phyloP scores from a whole-genome alignment of 2,329 filamentous ascomycete genomes.

The Pseudonectria foliicola region DNA sequence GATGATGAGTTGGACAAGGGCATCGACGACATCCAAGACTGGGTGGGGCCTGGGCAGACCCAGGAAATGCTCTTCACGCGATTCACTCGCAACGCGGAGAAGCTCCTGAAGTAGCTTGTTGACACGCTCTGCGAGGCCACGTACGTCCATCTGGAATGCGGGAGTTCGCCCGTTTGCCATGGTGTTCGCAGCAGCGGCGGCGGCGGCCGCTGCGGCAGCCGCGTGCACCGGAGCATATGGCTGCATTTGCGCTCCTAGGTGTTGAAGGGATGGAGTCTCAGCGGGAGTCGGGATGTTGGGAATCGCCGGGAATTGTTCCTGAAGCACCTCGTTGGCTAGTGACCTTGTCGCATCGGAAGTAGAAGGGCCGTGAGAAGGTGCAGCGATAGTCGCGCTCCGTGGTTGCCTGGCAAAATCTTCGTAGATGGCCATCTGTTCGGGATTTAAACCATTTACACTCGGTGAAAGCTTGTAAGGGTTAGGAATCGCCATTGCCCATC shows the following conservation, averaged over 20 bases:
- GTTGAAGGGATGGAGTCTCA: constrained; percentile 51
- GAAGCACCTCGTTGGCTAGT: constrained; percentile 56
- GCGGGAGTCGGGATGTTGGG: constrained; percentile 51
- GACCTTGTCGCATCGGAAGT: constrained; percentile 55
- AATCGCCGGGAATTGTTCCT: constrained; percentile 53
- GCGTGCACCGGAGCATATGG: constrained; percentile 49
- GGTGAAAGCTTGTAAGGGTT: constrained; percentile 86
- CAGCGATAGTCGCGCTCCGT: constrained; percentile 50
- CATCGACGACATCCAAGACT: constrained; percentile 56
- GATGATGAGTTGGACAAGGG: constrained; percentile 54
- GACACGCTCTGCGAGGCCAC: constrained; percentile 46
- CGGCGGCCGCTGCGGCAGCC: constrained; percentile 14
- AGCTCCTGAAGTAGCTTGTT: constrained; percentile 53
- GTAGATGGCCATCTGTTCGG: constrained; percentile 91
- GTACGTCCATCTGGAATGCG: constrained; percentile 43
- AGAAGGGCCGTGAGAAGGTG: constrained; percentile 49
- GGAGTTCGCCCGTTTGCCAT: constrained; percentile 45
- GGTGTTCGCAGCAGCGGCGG: constrained; percentile 6
- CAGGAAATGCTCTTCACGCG: constrained; percentile 51
- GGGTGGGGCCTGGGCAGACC: constrained; percentile 52
- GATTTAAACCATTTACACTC: constrained; percentile 63
- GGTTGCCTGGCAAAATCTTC: constrained; percentile 90
- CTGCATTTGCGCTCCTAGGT: constrained; percentile 45
- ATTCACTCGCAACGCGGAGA: constrained; percentile 44
- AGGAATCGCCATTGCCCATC: constrained; percentile 90